Evolutionary conservation across 768 basidiomycete species (phyloP).

Genomic region (Melanogaster broomeanus): DNA sequence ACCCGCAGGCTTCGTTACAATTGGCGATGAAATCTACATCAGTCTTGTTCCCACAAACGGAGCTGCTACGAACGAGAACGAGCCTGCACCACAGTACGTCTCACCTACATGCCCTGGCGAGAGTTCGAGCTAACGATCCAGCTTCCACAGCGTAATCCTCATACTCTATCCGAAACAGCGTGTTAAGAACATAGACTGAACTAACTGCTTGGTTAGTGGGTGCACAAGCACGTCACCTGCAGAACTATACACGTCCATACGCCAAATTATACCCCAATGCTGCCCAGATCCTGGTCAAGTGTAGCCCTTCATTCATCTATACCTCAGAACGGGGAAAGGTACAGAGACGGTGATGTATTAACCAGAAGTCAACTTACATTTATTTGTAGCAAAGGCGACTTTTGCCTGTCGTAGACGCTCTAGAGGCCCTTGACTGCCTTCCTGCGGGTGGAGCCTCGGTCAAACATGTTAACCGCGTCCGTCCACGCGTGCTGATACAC

Average conservation of each 20-base stretch:
- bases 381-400: constrained; percentile 16
- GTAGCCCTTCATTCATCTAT: constrained; percentile 21
- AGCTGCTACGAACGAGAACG: neutral
- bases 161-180: constrained; percentile 1
- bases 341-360: neutral
- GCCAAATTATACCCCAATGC: constrained; percentile 26
- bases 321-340: constrained; percentile 13
- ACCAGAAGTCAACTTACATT: neutral
- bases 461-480: neutral
- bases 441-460: neutral
- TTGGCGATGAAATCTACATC: constrained; percentile 17
- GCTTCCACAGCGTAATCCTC: constrained; percentile 25
- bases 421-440: constrained; percentile 24
- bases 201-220: constrained; percentile 18
- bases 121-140: neutral
- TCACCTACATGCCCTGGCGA: too few species aligned
- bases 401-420: constrained; percentile 22
- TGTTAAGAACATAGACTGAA: neutral
- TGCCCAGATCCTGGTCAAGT: constrained; percentile 29
- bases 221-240: constrained; percentile 24
- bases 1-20: constrained; percentile 17
- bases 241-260: constrained; percentile 26
- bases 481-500: constrained; percentile 26
- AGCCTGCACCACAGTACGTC: constrained; percentile 23
- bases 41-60: neutral